phyloP scores from a whole-genome alignment of 495 filamentous ascomycete genomes.

The Beverwykella pulmonaria region DNA sequence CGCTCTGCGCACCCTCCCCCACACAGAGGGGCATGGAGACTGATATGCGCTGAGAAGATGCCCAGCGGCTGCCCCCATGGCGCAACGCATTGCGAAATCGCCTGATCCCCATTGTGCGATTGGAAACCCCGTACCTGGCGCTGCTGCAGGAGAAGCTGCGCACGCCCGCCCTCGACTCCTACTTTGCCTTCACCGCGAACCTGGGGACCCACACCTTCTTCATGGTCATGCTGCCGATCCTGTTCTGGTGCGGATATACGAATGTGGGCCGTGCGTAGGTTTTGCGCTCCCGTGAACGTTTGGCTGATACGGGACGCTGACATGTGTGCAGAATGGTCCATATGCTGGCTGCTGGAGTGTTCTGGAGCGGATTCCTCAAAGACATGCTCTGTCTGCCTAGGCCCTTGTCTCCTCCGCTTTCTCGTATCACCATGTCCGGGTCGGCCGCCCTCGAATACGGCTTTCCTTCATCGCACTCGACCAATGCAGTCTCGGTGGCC shows the following conservation, averaged over 20 bases:
- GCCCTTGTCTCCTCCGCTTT: slow-evolving; percentile 87
- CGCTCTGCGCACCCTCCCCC: not conserved
- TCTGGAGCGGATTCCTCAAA: slow-evolving; percentile 91
- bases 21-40: not conserved
- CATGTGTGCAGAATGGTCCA: slow-evolving; percentile 69
- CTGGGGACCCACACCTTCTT: slow-evolving; percentile 98
- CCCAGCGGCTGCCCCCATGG: slow-evolving; percentile 81
- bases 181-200: slow-evolving; percentile 95
- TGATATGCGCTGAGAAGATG: slow-evolving; percentile 60
- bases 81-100: slow-evolving; percentile 79
- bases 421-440: slow-evolving; percentile 95
- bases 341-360: slow-evolving; percentile 84
- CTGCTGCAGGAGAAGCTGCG: slow-evolving; percentile 67
- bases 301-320: not conserved
- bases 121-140: slow-evolving; percentile 94
- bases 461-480: slow-evolving; percentile 94
- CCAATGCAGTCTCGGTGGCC: slow-evolving; percentile 93
- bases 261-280: slow-evolving; percentile 80
- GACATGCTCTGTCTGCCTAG: slow-evolving; percentile 93
- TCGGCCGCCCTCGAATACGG: slow-evolving; percentile 94
- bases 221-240: slow-evolving; percentile 87
- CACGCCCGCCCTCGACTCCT: slow-evolving; percentile 80
- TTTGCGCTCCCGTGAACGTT: not conserved
- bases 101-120: slow-evolving; percentile 83
- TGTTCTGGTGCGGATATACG: slow-evolving; percentile 93